Base-by-base conservation (phyloP, 2,329 filamentous ascomycete genomes). In the Alternaria arbusti region DNA sequence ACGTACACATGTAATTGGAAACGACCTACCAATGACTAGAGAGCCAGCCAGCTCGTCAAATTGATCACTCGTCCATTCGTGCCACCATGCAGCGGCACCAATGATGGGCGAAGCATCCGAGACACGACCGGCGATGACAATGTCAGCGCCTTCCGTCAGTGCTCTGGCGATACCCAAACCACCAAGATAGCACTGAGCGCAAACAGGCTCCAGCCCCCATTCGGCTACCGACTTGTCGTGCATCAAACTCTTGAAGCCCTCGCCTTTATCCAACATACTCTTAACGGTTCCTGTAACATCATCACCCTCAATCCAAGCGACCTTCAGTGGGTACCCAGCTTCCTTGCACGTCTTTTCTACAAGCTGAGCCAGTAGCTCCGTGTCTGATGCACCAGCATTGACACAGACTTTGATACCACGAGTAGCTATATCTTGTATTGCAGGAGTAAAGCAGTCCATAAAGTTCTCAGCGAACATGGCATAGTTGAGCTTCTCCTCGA, bases 21-120 rank as follows among this genome's bases (percentile, higher is more conserved):
- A 32, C 12, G 26, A 3, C 47, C 6, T 6, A 51, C 47, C 47
- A 22, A 51, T 36, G 72, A 82, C 73, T 8, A 82, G 74, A 2
- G 81, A 74, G 15, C 62, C 63, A n/a, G 70, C 71, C 3, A 83
- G 72, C 56, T 75, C 65, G 40, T 74, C 61, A 13, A 72, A 69
- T n/a, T 84, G 68, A 32, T 70, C 66, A 22, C 63, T 79, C 0
- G 67, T 64, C 86, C 86, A 88, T 8, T 80, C 75, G 57, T 88
- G 82, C 82, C 85, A 88, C 80, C 82, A 88, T 66, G 69, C 70
- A 51, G 85, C 86, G 28, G 62, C 63, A 1, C 83, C 86, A 66
- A 88, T 86, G 0, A 86, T 84, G 3, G 68, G 69, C 13, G 64
- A 57, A 36, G 69, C 69, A 66, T 79, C 76, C 0, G 77, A 67